Percentiles rank a stretch among this genome's conserved stretches.
Conservation (phyloP, 441 rosid genomes). For the Gossypium lobatum region DNA sequence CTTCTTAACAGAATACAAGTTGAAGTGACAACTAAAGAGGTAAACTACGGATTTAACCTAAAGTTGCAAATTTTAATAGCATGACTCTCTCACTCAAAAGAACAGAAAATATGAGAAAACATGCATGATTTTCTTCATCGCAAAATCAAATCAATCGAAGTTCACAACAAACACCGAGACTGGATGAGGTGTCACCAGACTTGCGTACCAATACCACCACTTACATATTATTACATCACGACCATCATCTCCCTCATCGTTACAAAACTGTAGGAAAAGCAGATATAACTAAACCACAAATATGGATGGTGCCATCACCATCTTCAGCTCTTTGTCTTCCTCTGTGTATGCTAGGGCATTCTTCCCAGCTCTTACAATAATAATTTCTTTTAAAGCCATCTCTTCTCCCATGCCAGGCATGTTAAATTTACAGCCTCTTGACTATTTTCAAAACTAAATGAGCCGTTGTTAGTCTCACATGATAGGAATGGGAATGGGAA, state of each 20-base stretch:
- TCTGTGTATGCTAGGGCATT: not conserved
- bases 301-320: not conserved
- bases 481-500: no score
- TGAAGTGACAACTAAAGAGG: no score
- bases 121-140: conserved; percentile 2
- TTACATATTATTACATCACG: conserved; percentile 17
- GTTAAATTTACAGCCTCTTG: conserved; percentile 8
- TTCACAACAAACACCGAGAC: conserved; percentile 19
- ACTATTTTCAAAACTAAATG: not conserved
- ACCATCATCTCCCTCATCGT: conserved; percentile 19
- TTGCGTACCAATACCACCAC: conserved; percentile 22
- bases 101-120: not conserved
- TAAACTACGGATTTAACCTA: no score
- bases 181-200: conserved; percentile 28
- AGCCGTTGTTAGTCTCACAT: conserved; percentile 29
- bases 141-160: not conserved
- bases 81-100: not conserved
- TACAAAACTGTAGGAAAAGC: conserved; percentile 25
- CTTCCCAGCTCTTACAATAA: not conserved
- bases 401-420: conserved; percentile 9
- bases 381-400: not conserved
- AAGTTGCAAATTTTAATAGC: no score
- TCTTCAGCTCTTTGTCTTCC: not conserved
- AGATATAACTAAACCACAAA: not conserved
- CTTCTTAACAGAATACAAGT: no score